A percentile compares a stretch with the other conserved stretches of the same genome.
Evolutionary conservation across 2,329 filamentous ascomycete species (phyloP).

Genomic region (Fusarium pseudoanthophilum): DNA sequence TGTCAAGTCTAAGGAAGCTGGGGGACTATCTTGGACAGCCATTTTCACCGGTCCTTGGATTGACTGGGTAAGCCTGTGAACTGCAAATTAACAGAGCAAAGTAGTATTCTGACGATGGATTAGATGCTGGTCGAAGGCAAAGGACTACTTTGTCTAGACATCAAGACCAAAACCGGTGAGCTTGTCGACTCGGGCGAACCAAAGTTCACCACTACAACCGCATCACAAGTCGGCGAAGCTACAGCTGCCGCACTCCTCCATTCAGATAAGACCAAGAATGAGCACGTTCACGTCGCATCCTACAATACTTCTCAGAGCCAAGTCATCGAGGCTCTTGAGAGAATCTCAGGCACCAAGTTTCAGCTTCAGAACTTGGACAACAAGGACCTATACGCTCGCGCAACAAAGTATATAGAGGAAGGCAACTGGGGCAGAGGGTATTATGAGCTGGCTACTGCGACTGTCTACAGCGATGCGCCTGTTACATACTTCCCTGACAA

Average conservation of each 20-base stretch:
- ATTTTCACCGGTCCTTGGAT: conserved; percentile 14
- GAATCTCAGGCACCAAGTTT: not conserved
- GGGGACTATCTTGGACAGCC: not conserved
- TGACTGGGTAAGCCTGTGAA: not conserved
- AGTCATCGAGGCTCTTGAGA: not conserved
- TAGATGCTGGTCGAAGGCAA: conserved; percentile 5
- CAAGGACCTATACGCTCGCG: conserved; percentile 1
- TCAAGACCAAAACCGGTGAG: not conserved
- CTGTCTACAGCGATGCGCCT: not conserved
- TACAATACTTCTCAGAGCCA: not conserved
- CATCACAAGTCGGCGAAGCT: conserved; percentile 4
- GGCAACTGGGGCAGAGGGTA: conserved; percentile 6
- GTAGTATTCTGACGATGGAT: accelerated
- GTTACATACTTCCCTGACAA: conserved; percentile 15
- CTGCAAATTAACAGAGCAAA: accelerated
- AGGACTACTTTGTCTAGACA: not conserved
- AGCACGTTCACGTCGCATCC: not conserved
- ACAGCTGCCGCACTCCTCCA: not conserved
- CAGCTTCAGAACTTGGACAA: not conserved
- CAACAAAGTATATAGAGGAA: not conserved
- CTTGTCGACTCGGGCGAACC: not conserved
- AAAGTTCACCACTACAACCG: conserved; percentile 11
- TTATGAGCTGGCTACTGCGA: conserved; percentile 13
- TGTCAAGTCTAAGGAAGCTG: not conserved
- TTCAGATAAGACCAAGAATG: not conserved